These are phyloP conservation scores for Fraxinus excelsior DNA, from an alignment of 257 asterid species.

Conservation along the genomic window DNA sequence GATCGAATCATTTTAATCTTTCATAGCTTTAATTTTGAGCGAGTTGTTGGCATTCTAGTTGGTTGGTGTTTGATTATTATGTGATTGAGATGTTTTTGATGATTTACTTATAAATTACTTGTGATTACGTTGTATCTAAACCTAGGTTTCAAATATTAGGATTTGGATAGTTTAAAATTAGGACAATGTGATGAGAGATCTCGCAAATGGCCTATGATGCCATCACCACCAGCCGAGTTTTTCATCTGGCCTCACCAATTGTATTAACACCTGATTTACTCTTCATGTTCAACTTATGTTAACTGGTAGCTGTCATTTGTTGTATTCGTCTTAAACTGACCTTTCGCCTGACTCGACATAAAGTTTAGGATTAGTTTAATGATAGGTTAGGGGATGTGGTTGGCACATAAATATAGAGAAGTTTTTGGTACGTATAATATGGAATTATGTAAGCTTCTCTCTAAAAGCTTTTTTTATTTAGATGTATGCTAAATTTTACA, in stretches of 20 bases:
- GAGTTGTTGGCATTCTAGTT: no score
- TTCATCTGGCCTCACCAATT: conserved; percentile 92
- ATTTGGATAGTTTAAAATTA: no score
- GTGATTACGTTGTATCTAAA: no score
- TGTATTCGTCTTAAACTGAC: conserved; percentile 39
- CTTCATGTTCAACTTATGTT: conserved; percentile 36
- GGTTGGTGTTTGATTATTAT: no score
- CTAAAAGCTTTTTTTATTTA: conserved; percentile 16
- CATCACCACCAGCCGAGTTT: conserved; percentile 54
- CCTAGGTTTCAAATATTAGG: no score
- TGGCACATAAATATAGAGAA: conserved; percentile 26
- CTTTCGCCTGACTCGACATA: conserved; percentile 41
- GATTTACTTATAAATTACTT: no score
- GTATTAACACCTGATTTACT: conserved; percentile 33
- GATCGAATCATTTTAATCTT: no score
- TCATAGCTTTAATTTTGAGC: no score
- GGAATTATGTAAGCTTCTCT: conserved; percentile 41
- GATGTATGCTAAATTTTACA: conserved; percentile 22
- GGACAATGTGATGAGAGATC: no score
- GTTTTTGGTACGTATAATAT: conserved; percentile 30
- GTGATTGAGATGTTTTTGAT: no score
- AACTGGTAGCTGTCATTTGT: conserved; percentile 19
- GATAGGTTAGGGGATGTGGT: conserved; percentile 8
- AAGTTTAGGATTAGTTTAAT: conserved; percentile 41
- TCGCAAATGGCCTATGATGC: conserved; percentile 59